Evolutionary conservation across 331 rosid genomes (phyloP).

Genomic region (Acacia concinna): DNA sequence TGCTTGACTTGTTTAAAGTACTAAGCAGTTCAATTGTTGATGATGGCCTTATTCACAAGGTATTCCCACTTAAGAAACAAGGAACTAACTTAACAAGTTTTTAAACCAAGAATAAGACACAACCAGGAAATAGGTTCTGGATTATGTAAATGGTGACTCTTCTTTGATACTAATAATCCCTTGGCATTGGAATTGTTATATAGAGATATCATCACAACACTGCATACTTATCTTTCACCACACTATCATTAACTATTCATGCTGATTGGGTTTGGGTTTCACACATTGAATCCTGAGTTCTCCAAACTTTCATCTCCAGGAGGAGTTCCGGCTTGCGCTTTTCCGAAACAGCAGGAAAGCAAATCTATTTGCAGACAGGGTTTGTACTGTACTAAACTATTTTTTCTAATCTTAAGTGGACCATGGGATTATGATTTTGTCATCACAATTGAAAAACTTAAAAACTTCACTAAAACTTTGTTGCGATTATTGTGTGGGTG

Average conservation of each 20-base stretch:
- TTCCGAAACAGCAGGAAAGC: conserved; percentile 43
- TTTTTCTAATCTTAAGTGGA: not conserved
- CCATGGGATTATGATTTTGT: not conserved
- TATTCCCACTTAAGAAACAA: conserved; percentile 28
- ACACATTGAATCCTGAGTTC: conserved; percentile 12
- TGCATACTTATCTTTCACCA: not conserved
- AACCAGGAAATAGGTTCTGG: not conserved
- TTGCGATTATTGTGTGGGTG: too few species aligned
- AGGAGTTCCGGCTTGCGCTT: conserved; percentile 74
- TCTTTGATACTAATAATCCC: not conserved
- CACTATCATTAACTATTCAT: not conserved
- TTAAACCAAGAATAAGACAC: not conserved
- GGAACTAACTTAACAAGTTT: not conserved
- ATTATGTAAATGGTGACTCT: not conserved
- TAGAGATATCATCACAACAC: not conserved
- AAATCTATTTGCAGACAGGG: conserved; percentile 74
- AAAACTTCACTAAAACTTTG: too few species aligned
- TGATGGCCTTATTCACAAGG: conserved; percentile 75
- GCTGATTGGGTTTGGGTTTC: not conserved
- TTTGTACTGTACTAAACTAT: conserved; percentile 20
- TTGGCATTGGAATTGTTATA: not conserved
- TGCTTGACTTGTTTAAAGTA: conserved; percentile 54
- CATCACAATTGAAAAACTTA: not conserved
- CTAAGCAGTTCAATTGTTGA: conserved; percentile 58
- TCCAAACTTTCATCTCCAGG: conserved; percentile 45